These are phyloP conservation scores for Neurospora sp. DNA, from an alignment of 495 filamentous ascomycete genomes.

Conservation along the genomic window DNA sequence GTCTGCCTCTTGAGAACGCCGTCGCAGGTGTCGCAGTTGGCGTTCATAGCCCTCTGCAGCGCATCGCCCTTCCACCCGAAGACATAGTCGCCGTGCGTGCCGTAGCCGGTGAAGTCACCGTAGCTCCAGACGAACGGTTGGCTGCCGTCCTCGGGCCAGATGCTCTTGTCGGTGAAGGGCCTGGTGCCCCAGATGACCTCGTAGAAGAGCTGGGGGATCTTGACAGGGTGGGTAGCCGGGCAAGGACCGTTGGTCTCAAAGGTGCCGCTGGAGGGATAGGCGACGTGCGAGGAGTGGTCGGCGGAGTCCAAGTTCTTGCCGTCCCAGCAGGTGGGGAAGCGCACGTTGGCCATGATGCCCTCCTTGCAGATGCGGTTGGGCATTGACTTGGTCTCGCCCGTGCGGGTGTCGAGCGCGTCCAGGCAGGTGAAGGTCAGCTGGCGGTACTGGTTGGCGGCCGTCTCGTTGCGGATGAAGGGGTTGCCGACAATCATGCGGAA, in stretches of 20 bases:
- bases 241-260: conserved; percentile 23
- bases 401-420: conserved; percentile 21
- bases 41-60: conserved; percentile 30
- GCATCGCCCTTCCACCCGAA: conserved; percentile 34
- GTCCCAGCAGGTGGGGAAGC: conserved; percentile 26
- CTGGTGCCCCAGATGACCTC: conserved; percentile 36
- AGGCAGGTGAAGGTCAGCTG: conserved; percentile 35
- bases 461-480: conserved; percentile 28
- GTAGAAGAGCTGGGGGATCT: conserved; percentile 28
- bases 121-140: conserved; percentile 38
- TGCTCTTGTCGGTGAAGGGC: conserved; percentile 24
- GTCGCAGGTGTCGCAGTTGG: conserved; percentile 27
- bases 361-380: conserved; percentile 23
- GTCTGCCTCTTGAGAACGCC: conserved; percentile 29
- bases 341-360: conserved; percentile 34
- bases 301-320: conserved; percentile 22
- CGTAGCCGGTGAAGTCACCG: conserved; percentile 29
- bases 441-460: conserved; percentile 19
- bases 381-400: conserved; percentile 24
- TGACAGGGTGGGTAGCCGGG: conserved; percentile 23
- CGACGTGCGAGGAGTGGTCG: conserved; percentile 31
- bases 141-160: conserved; percentile 32
- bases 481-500: conserved; percentile 71
- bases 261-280: conserved; percentile 25
- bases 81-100: conserved; percentile 32